Conservation (phyloP, 352 stramenopile genomes). For the Albugo candida region DNA sequence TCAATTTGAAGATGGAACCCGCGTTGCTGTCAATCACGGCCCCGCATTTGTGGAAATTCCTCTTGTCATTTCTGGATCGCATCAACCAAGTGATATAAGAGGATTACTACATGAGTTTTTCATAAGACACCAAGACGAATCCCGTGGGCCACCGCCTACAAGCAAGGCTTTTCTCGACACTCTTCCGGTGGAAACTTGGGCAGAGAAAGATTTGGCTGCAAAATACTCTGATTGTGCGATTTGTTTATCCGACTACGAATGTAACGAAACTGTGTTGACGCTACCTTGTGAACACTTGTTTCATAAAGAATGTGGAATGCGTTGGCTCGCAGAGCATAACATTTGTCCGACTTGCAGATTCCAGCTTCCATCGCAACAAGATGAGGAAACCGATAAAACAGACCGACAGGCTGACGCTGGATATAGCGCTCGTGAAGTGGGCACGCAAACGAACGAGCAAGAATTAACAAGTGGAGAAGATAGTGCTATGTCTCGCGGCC, state of each 20-base stretch:
- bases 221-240: conserved; percentile 51
- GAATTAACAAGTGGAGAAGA: too few relatives aligned
- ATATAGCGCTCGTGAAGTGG: neutral
- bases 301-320: conserved; percentile 56
- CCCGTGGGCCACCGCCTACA: conserved; percentile 40
- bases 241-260: conserved; percentile 53
- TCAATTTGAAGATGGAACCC: conserved; percentile 27
- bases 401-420: conserved; percentile 10
- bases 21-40: neutral
- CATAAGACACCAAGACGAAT: conserved; percentile 29
- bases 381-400: conserved; percentile 8
- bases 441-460: too few relatives aligned
- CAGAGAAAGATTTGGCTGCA: conserved; percentile 17
- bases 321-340: conserved; percentile 60
- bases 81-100: too few relatives aligned
- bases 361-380: conserved; percentile 27
- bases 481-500: too few relatives aligned
- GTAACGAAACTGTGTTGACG: conserved; percentile 34
- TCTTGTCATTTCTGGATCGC: too few relatives aligned
- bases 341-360: conserved; percentile 58
- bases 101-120: conserved; percentile 38
- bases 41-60: too few relatives aligned
- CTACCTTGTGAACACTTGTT: conserved; percentile 59
- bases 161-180: conserved; percentile 49
- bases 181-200: conserved; percentile 40